Base-by-base conservation (phyloP, 140 eudicot genomes). In the Stevia rebaudiana region DNA sequence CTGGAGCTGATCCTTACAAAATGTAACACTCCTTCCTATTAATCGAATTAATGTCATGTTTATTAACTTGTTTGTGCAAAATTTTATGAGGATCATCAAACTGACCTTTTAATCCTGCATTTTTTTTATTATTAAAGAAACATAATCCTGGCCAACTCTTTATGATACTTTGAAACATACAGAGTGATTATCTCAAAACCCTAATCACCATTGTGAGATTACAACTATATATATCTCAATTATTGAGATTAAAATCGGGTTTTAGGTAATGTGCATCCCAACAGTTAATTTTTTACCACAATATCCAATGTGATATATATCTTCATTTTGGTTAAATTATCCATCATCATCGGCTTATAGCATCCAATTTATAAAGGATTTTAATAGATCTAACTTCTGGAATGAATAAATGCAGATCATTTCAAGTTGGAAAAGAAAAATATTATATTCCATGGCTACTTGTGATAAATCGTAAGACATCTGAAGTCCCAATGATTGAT, bases 341-440 rank as follows among this genome's bases (percentile, higher is more conserved):
- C 19, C 8, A 46, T 43, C 58, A 16, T 6, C 16, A 15, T 17
- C n/a, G 17, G 42, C 21, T 54, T 25, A 1, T 13, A 43, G 48
- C 50, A 12, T 30, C 40, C 41, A 51, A 40, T 17, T 61, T 5
- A 19, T 12, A 37, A 61, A 44, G 44, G 41, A 9, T 28, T 48
- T 12, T 70, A 7, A 63, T 11, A 40, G 25, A 25, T 33, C 23
- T 68, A 53, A 61, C 28, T 18, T 46, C 58, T 28, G 53, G 61
- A 65, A 48, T 60, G 40, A 57, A 55, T 63, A 61, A 66, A 52
- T 81, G 83, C 82, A 94, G 96, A 79, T 88, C 99, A 43, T 88
- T 94, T 70, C 99, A 94, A 84, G 95, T 94, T 71, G 99, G 99
- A 69, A 82, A 75, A 79, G 99, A 94, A 66, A 94, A 94, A 72